Conservation (phyloP, 148 eudicot genomes). For the Nepenthes gracilis region DNA sequence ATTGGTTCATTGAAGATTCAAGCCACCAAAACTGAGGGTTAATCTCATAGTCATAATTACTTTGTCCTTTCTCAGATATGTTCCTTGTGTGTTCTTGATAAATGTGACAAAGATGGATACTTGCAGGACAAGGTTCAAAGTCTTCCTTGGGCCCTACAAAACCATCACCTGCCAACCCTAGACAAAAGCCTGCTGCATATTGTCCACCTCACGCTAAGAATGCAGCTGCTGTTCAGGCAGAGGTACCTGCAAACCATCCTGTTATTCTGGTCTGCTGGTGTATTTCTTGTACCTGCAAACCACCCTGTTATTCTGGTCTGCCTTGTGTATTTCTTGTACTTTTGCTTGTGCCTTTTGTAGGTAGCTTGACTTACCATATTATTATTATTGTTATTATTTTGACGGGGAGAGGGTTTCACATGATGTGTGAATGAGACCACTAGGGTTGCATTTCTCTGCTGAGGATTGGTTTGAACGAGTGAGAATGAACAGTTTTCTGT, state of each 20-base stretch:
- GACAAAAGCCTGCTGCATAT: slow-evolving; percentile 88
- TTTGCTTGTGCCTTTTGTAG: too few relatives aligned
- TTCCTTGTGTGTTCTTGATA: slow-evolving; percentile 3
- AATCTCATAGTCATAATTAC: slow-evolving; percentile 4
- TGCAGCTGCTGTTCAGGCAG: slow-evolving; percentile 71
- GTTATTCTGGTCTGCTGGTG: not conserved
- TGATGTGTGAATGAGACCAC: too few relatives aligned
- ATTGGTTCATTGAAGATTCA: slow-evolving; percentile 59
- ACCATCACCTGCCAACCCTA: slow-evolving; percentile 34
- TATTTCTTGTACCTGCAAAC: too few relatives aligned
- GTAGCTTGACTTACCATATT: too few relatives aligned
- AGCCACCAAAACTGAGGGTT: slow-evolving; percentile 61
- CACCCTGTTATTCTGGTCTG: too few relatives aligned
- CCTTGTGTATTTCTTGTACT: too few relatives aligned
- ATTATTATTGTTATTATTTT: too few relatives aligned
- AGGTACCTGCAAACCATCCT: slow-evolving; percentile 31
- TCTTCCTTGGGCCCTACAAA: slow-evolving; percentile 40
- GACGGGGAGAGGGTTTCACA: too few relatives aligned
- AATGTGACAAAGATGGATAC: not conserved
- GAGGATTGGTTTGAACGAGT: too few relatives aligned
- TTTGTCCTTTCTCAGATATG: not conserved
- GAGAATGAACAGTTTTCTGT: too few relatives aligned
- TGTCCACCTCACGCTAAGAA: slow-evolving; percentile 91
- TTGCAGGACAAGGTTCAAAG: slow-evolving; percentile 62
- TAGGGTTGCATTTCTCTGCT: too few relatives aligned